Conservation (phyloP, 306 rosid species). For the Bauhinia variegata region DNA sequence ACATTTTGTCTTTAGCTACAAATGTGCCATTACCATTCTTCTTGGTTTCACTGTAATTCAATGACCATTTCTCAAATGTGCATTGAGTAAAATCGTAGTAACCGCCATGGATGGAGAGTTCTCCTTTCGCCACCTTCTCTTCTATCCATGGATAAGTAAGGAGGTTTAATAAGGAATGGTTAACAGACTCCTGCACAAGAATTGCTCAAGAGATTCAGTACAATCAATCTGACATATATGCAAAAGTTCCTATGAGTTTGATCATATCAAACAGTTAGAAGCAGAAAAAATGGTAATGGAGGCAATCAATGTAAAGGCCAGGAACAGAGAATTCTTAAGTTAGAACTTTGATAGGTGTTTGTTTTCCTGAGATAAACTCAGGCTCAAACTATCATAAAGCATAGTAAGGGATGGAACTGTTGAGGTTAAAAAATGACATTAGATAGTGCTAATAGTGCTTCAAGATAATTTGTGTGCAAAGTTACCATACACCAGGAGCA, state of each 20-base stretch:
- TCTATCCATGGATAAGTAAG: slow-evolving; percentile 96
- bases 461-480: too few relatives aligned
- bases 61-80: slow-evolving; percentile 96
- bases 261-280: neutral
- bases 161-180: slow-evolving; percentile 73
- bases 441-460: slow-evolving; percentile 5
- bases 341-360: slow-evolving; percentile 3
- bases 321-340: neutral
- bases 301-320: slow-evolving; percentile 15
- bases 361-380: neutral
- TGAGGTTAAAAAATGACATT: slow-evolving; percentile 7
- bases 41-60: slow-evolving; percentile 67
- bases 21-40: slow-evolving; percentile 49
- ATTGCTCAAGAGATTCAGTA: slow-evolving; percentile 12
- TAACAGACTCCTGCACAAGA: slow-evolving; percentile 72
- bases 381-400: slow-evolving; percentile 5
- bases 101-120: slow-evolving; percentile 80
- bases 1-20: slow-evolving; percentile 58
- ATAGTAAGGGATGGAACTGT: neutral
- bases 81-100: slow-evolving; percentile 87
- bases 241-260: slow-evolving; percentile 5
- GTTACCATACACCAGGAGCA: neutral
- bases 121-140: slow-evolving; percentile 73
- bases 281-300: slow-evolving; percentile 13
- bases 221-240: neutral